These are phyloP conservation scores for Tolypocladium tundrense DNA, from an alignment of 2,329 filamentous ascomycete genomes.

Conservation along the genomic window DNA sequence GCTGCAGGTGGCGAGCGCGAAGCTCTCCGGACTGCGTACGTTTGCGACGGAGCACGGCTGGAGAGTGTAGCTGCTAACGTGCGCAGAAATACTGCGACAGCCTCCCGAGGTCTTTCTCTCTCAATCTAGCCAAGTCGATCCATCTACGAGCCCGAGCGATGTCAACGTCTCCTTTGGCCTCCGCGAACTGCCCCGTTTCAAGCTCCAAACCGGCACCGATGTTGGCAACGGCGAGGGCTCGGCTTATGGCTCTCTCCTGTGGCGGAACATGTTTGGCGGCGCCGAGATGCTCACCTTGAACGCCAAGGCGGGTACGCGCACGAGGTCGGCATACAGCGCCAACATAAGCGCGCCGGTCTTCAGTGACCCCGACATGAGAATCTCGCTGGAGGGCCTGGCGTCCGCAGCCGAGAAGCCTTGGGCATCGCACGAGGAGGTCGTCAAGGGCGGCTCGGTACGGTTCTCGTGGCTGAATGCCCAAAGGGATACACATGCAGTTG, in stretches of 20 bases:
- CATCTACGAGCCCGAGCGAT: conserved; percentile 63
- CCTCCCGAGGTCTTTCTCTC: conserved; percentile 77
- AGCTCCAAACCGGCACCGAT: conserved; percentile 90
- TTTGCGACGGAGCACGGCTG: not conserved
- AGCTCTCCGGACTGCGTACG: conserved; percentile 71
- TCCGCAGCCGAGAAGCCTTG: conserved; percentile 83
- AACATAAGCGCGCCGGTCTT: conserved; percentile 73
- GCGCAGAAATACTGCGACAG: conserved; percentile 72
- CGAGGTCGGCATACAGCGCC: conserved; percentile 82
- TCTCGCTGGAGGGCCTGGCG: conserved; percentile 70
- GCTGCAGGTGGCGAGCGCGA: conserved; percentile 59
- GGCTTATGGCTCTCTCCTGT: conserved; percentile 76
- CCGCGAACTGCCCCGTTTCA: conserved; percentile 71
- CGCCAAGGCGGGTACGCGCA: conserved; percentile 80
- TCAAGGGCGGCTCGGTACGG: conserved; percentile 68
- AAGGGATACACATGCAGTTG: conserved; percentile 64
- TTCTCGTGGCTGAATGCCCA: conserved; percentile 60
- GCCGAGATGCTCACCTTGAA: conserved; percentile 84
- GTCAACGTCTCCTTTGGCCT: conserved; percentile 76
- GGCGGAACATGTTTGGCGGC: conserved; percentile 89
- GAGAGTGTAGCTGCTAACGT: conserved; percentile 14
- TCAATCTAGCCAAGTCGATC: conserved; percentile 57
- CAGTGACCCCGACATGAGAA: conserved; percentile 70
- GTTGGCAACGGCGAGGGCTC: conserved; percentile 90
- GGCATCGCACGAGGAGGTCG: conserved; percentile 86